A percentile compares a stretch with the other conserved stretches of the same genome.
Conservation (phyloP, 2,329 filamentous ascomycete genomes). For the Calonectria naviculata region DNA sequence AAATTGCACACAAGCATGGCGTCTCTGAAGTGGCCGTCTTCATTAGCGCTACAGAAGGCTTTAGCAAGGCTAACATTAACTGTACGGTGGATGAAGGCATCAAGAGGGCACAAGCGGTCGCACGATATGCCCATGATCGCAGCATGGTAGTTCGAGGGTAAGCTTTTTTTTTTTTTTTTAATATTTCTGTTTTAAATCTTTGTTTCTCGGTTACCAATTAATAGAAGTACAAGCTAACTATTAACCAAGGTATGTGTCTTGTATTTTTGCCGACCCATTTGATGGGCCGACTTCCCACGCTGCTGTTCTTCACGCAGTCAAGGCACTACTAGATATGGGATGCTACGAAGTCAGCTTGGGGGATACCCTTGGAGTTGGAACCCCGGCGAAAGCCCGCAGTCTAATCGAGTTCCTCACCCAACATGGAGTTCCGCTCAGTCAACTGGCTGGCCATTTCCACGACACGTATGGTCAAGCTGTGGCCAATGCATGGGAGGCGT, state of each 20-base stretch:
- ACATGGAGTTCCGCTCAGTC: conserved; percentile 63
- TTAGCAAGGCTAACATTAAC: conserved; percentile 69
- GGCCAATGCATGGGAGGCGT: conserved; percentile 72
- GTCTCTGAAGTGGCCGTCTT: conserved; percentile 60
- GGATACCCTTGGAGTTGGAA: conserved; percentile 74
- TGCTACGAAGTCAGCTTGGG: conserved; percentile 76
- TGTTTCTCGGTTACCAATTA: too few relatives aligned
- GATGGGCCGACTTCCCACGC: conserved; percentile 43
- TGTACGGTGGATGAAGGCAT: conserved; percentile 67
- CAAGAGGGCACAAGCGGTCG: conserved; percentile 60
- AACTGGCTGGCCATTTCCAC: conserved; percentile 75
- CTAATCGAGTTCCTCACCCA: conserved; percentile 61
- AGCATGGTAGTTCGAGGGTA: conserved; percentile 60
- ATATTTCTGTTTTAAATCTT: background rate
- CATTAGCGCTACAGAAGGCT: conserved; percentile 68
- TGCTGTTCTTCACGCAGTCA: conserved; percentile 49
- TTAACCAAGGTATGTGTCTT: conserved; percentile 58
- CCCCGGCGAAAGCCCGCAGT: conserved; percentile 45
- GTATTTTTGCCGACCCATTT: conserved; percentile 66
- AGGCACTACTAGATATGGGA: conserved; percentile 67
- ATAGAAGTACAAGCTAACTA: background rate
- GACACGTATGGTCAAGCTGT: conserved; percentile 78
- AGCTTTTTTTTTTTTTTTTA: background rate
- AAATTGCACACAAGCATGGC: conserved; percentile 47
- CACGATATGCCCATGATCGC: conserved; percentile 52